Evolutionary conservation across 2,329 filamentous ascomycete species (phyloP), one percentile per base, ranked within the genome.

Genomic region (Phialophora macrospora): DNA sequence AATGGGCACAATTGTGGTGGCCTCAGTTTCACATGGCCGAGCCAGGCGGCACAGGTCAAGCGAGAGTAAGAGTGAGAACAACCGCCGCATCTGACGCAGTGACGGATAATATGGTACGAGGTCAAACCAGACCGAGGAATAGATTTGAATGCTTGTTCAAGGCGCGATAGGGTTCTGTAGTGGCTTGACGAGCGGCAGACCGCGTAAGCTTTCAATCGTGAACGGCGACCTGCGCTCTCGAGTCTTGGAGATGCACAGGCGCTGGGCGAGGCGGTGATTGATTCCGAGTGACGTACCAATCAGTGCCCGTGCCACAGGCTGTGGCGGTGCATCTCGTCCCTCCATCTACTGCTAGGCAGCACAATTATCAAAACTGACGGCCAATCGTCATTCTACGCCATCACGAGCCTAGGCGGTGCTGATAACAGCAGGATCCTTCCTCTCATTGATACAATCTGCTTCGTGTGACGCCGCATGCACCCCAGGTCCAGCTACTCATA

Each of bases 1-100:
- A n/a, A 8, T 52, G 12, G 28, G 26, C 55, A 28, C 7, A 51
- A 41, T 55, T 20, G 59, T 55, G 51, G 61, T 41, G 58, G 60
- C 56, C 56, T 58, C 41, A n/a, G 65, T 11, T 61, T 62, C 65
- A 67, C 61, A 67, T 67, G 56, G 34, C 44, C 57, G 9, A 44
- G 30, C 22, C 48, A 32, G 30, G 32, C 32, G 7, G 38, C 38
- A 44, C 38, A 44, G 38, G 38, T 24, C 14, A 7, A 52, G n/a
- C 12, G 8, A 46, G 30, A 44, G 41, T 5, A 3, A 34, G 41
- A 34, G 9, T 32, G 41, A 59, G 41, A 34, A 30, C 38, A 30
- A 46, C 30, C 7, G 54, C 44, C 17, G 61, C 61, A 57, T 52
- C 30, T 52, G 44, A 62, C 12, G 20, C 5, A 51, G 24, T 22